phyloP scores from a whole-genome alignment of 176 grass and related monocot species.

The Pharus latifolius region DNA sequence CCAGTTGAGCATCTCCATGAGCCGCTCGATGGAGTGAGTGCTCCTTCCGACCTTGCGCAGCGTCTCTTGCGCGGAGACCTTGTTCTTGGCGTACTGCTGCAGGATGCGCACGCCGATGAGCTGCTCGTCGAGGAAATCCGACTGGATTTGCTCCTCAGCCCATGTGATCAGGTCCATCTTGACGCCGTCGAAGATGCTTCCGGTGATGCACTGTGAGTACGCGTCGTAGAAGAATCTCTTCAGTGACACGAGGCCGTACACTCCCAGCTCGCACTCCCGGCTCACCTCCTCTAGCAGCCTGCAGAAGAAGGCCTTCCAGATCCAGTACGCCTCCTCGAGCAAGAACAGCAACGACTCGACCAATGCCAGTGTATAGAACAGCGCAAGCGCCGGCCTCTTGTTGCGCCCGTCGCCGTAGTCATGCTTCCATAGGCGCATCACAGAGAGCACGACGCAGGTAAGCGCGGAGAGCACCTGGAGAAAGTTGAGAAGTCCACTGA shows the following conservation, averaged over 20 bases:
- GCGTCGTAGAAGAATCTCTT: constrained; percentile 34
- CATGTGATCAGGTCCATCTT: constrained; percentile 39
- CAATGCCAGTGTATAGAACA: constrained; percentile 30
- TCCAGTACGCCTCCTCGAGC: constrained; percentile 31
- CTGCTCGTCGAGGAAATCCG: too few species aligned
- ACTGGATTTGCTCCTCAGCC: constrained; percentile 23
- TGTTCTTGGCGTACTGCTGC: not conserved
- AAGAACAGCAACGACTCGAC: constrained; percentile 27
- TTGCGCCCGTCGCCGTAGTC: constrained; percentile 13
- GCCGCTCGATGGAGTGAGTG: constrained; percentile 6
- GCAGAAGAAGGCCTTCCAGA: constrained; percentile 8
- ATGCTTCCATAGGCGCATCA: constrained; percentile 17
- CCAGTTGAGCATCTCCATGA: constrained; percentile 46
- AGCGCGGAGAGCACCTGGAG: constrained; percentile 24
- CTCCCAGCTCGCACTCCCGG: not conserved
- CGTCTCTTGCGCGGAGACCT: constrained; percentile 4
- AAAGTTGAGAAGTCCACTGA: constrained; percentile 17
- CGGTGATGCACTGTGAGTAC: constrained; percentile 26
- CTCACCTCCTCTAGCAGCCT: constrained; percentile 15
- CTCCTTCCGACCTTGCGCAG: constrained; percentile 25
- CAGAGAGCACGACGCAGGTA: constrained; percentile 22
- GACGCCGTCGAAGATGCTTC: constrained; percentile 23
- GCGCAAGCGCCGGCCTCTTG: constrained; percentile 22
- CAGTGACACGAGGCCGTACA: not conserved
- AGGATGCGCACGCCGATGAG: constrained; percentile 34